Percentiles rank a stretch among this genome's conserved stretches.
These are phyloP conservation scores for Erigeron canadensis DNA, from an alignment of 129 eudicot genomes.

Conservation along the genomic window DNA sequence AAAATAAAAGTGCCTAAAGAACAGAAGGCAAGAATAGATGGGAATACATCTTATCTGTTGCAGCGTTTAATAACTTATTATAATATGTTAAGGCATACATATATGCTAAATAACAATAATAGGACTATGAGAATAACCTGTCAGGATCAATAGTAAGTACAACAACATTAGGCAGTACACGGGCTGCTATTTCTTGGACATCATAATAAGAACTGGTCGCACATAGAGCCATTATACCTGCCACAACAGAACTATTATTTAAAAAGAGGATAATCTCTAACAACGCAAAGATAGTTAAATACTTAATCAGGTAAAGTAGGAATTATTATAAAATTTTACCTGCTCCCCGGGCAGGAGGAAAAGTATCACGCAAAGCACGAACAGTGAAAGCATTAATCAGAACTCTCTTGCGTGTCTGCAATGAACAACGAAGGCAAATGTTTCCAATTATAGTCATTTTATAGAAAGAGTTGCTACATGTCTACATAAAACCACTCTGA, in stretches of 20 bases:
- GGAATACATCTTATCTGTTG: not conserved
- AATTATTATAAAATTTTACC: constrained; percentile 38
- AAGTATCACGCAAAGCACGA: constrained; percentile 96
- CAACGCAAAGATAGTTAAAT: constrained; percentile 6
- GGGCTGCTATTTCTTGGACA: constrained; percentile 82
- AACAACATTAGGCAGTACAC: constrained; percentile 82
- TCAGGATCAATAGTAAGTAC: constrained; percentile 96
- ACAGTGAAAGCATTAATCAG: constrained; percentile 95
- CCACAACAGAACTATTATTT: constrained; percentile 20
- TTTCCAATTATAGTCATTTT: constrained; percentile 11
- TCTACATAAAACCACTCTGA: constrained; percentile 13
- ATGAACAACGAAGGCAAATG: constrained; percentile 18
- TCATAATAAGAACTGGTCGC: constrained; percentile 94
- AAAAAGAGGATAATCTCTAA: not conserved
- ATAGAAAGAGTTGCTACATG: constrained; percentile 20
- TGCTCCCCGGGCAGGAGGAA: constrained; percentile 97
- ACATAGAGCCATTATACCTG: constrained; percentile 92
- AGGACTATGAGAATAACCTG: constrained; percentile 47
- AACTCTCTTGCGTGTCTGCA: constrained; percentile 93
- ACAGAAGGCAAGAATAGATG: not conserved
- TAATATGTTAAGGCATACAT: not conserved
- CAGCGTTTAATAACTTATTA: constrained; percentile 3
- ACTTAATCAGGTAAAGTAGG: not conserved
- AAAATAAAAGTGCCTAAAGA: not conserved
- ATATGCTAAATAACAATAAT: not conserved